phyloP scores from a whole-genome alignment of 2,329 filamentous ascomycete genomes.

The Fusarium sp. region DNA sequence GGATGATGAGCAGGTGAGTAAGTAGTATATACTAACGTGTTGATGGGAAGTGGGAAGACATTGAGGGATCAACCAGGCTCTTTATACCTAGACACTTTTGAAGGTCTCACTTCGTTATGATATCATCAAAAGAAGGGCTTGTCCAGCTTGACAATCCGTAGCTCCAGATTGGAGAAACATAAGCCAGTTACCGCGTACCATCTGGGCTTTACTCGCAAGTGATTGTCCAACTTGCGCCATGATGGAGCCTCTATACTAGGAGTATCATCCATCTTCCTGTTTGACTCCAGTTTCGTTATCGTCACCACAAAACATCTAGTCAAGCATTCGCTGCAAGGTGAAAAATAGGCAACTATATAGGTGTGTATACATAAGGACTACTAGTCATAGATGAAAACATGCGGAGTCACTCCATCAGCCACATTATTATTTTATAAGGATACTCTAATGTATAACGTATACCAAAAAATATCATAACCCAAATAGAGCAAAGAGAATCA shows the following conservation, averaged over 20 bases:
- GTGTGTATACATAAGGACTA: background rate
- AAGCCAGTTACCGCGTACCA: background rate
- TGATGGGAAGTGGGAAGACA: background rate
- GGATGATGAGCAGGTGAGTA: background rate
- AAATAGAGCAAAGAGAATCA: background rate
- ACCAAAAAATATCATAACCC: background rate
- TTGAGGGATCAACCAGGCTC: background rate
- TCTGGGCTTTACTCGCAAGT: too few relatives aligned
- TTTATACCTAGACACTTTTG: background rate
- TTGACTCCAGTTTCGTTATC: background rate
- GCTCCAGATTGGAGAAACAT: background rate
- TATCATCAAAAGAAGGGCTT: background rate
- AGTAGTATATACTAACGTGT: background rate
- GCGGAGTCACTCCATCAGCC: background rate
- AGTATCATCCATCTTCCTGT: too few relatives aligned
- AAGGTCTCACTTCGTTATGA: background rate
- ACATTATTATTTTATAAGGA: accelerated
- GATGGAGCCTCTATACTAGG: background rate
- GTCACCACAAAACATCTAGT: background rate
- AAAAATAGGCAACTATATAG: background rate
- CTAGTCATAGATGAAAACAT: background rate
- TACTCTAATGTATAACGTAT: accelerated
- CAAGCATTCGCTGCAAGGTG: background rate
- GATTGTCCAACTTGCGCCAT: background rate
- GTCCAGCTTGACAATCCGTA: background rate